phyloP scores from a whole-genome alignment of 306 rosid genomes.

The Corylus avellana region DNA sequence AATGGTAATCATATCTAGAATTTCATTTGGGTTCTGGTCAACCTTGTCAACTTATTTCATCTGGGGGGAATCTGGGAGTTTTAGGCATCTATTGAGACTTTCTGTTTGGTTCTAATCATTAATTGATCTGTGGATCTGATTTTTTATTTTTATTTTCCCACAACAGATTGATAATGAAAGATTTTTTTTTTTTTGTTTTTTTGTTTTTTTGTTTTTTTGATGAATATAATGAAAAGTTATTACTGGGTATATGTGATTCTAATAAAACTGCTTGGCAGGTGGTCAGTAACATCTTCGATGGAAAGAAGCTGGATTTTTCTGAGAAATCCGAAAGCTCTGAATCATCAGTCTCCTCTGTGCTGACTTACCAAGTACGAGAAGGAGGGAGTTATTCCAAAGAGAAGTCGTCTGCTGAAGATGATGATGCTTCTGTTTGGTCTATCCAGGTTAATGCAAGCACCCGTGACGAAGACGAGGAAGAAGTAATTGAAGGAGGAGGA shows the following conservation, averaged over 20 bases:
- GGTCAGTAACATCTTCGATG: constrained; percentile 40
- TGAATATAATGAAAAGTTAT: too few relatives aligned
- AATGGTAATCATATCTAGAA: too few relatives aligned
- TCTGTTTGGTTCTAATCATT: too few relatives aligned
- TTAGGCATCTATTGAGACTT: too few relatives aligned
- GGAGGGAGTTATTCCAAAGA: constrained; percentile 24
- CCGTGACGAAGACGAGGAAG: constrained; percentile 58
- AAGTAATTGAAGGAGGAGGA: constrained; percentile 32
- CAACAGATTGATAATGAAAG: too few relatives aligned
- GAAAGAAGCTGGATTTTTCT: constrained; percentile 66
- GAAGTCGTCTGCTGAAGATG: constrained; percentile 55
- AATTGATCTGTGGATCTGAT: too few relatives aligned
- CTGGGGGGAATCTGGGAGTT: too few relatives aligned
- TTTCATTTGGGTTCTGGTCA: background rate
- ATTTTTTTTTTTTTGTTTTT: too few relatives aligned
- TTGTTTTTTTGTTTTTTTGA: too few relatives aligned
- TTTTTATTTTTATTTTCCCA: too few relatives aligned
- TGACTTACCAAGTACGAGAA: constrained; percentile 36
- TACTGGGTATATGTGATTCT: background rate
- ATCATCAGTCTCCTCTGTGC: constrained; percentile 53
- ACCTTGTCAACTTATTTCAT: background rate
- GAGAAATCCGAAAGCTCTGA: constrained; percentile 62
- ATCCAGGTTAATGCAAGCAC: constrained; percentile 80
- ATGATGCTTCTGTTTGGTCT: constrained; percentile 82
- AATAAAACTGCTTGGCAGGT: constrained; percentile 32